A percentile compares a stretch with the other conserved stretches of the same genome.
These are phyloP conservation scores for Myriosclerotinia scirpicola DNA, from an alignment of 2,329 filamentous ascomycete genomes.

Conservation along the genomic window DNA sequence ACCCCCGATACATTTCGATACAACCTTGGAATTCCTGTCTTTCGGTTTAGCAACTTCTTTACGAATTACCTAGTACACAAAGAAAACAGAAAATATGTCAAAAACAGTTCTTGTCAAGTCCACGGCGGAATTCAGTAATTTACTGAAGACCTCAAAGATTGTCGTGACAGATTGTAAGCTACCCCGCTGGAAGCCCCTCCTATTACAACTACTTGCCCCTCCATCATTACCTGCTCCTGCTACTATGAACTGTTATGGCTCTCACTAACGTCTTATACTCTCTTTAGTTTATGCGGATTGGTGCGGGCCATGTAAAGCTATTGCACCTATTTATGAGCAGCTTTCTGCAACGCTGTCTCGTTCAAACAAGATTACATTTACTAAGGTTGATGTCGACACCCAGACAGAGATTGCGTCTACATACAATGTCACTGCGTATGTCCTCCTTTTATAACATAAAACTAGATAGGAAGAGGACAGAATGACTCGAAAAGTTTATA, in stretches of 20 bases:
- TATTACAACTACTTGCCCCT: slow-evolving; percentile 25
- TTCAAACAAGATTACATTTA: slow-evolving; percentile 74
- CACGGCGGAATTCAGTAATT: slow-evolving; percentile 60
- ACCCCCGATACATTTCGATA: background rate
- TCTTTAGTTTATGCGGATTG: slow-evolving; percentile 79
- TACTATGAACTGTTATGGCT: slow-evolving; percentile 10
- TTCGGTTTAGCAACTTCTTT: slow-evolving; percentile 10
- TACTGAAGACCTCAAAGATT: slow-evolving; percentile 71
- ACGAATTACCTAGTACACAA: too few relatives aligned
- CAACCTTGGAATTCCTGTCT: background rate
- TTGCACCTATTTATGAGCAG: slow-evolving; percentile 79
- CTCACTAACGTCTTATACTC: slow-evolving; percentile 24
- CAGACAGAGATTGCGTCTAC: slow-evolving; percentile 71
- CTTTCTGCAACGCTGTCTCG: slow-evolving; percentile 70
- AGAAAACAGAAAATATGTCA: slow-evolving; percentile 36
- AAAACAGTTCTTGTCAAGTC: slow-evolving; percentile 51
- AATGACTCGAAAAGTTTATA: background rate
- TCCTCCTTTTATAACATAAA: slow-evolving; percentile 22
- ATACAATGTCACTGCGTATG: slow-evolving; percentile 69
- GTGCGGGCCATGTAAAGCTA: slow-evolving; percentile 80
- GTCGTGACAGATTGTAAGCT: slow-evolving; percentile 86
- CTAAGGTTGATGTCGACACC: slow-evolving; percentile 80
- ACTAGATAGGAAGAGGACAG: background rate
- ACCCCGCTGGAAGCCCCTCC: slow-evolving; percentile 23
- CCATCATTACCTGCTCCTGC: slow-evolving; percentile 33